Base-by-base conservation (phyloP, 1,284 basidiomycete species). In the Cystobasidium slooffiae region DNA sequence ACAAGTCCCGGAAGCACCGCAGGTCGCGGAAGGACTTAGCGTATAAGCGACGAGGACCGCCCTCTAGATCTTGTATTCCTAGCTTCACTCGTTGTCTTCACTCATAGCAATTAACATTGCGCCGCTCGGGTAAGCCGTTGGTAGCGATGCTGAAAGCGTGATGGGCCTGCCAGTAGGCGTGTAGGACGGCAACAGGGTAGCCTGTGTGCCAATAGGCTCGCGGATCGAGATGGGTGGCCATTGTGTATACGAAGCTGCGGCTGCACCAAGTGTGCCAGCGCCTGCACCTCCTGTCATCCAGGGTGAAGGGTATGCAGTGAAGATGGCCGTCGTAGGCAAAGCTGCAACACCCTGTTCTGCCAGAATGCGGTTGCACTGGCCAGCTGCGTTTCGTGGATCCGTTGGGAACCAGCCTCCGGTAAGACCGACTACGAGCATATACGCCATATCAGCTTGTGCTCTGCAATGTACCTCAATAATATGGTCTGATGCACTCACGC, bases 221-320 rank as follows among this genome's bases (percentile, higher is more conserved):
- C 73, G 58, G 31, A 68, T 68, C 14, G 46, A 49, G 18, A 72
- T 68, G 5, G 79, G 79, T n/a, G 78, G 78, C 76, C 75, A 79
- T 20, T 68, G 64, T 9, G 67, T 63, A 76, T 77, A 79, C 4
- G 70, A 68, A 62, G 68, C 52, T 16, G 49, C 44, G 58, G 52
- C 56, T 12, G 72, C 78, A 39, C 72, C 68, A 58, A 77, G 76
- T 1, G 70, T 53, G n/a, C 56, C 53, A n/a, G 90, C 88, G 68
- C 89, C 88, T 2, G 86, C 79, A 43, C 90, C 91, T 74, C 93
- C 93, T 3, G 90, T 91, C 80, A 91, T 90, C 84, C 89, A 90
- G 0, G 91, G 78, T 31, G 86, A 81, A 69, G 92, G 87, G 1
- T 89, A 87, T 14, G 88, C 62, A 1, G 75, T 76, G 18, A 76